Evolutionary conservation across 768 basidiomycete species (phyloP).

Genomic region (Hygrophoropsis aurantiaca): DNA sequence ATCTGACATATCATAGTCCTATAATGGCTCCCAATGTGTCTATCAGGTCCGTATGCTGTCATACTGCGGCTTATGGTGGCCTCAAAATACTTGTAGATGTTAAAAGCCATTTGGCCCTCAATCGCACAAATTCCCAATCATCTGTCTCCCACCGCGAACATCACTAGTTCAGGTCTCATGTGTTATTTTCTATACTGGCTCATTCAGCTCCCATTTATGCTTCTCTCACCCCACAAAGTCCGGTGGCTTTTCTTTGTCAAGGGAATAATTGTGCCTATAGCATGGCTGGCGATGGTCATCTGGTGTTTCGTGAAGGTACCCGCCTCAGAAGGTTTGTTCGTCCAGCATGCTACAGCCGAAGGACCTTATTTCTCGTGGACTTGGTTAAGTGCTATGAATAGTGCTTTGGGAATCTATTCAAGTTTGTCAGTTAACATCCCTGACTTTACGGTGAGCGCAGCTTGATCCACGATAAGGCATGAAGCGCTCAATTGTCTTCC

Average conservation of each 20-base stretch:
- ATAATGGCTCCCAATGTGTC: constrained; percentile 66
- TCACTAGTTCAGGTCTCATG: constrained; percentile 69
- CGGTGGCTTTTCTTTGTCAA: constrained; percentile 78
- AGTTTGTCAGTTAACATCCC: constrained; percentile 80
- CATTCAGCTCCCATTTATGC: constrained; percentile 72
- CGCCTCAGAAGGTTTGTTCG: constrained; percentile 56
- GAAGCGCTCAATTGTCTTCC: neutral
- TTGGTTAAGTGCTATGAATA: constrained; percentile 77
- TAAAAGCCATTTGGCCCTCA: constrained; percentile 84
- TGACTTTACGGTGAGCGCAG: constrained; percentile 63
- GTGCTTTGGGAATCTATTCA: constrained; percentile 71
- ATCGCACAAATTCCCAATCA: constrained; percentile 63
- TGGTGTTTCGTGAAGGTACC: constrained; percentile 77
- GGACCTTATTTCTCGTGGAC: constrained; percentile 68
- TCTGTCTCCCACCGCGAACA: constrained; percentile 53
- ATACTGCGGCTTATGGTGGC: neutral
- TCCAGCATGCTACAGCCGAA: constrained; percentile 47
- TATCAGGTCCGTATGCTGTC: constrained; percentile 46
- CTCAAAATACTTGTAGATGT: constrained; percentile 41
- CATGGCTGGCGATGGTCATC: constrained; percentile 70
- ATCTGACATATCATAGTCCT: constrained; percentile 35
- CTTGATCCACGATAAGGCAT: neutral
- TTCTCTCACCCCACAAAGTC: constrained; percentile 77
- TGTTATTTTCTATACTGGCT: constrained; percentile 81
- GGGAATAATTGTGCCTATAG: constrained; percentile 57